These are phyloP conservation scores for Kuraishia cidri DNA, from an alignment of 805 yeast genomes.

Conservation along the genomic window DNA sequence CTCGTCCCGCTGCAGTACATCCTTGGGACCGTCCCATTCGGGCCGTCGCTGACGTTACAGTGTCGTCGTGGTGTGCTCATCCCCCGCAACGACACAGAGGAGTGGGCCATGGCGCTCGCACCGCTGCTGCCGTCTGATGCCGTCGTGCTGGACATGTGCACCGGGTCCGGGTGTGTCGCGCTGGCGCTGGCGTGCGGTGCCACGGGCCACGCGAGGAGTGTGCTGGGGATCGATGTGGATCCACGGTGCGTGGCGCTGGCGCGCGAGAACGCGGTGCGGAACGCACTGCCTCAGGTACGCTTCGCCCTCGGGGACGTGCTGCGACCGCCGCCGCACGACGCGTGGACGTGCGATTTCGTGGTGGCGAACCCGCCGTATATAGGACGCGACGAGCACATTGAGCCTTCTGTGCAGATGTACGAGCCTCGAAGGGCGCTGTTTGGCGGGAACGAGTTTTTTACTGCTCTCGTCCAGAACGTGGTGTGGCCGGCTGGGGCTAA, in stretches of 20 bases:
- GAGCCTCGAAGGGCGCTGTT: conserved; percentile 80
- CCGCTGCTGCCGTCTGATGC: conserved; percentile 3
- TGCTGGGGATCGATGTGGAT: conserved; percentile 49
- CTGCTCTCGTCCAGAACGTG: conserved; percentile 39
- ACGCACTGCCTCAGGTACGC: too few relatives aligned
- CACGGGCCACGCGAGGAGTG: too few relatives aligned
- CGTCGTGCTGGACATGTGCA: conserved; percentile 54
- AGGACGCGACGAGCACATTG: conserved; percentile 41
- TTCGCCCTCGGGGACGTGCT: background rate
- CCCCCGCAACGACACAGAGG: conserved; percentile 95
- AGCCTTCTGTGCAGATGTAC: conserved; percentile 53
- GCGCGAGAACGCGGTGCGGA: conserved; percentile 35
- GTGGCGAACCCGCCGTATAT: conserved; percentile 93
- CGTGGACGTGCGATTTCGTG: conserved; percentile 47
- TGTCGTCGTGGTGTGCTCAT: conserved; percentile 67
- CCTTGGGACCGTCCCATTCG: conserved; percentile 83
- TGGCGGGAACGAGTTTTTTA: conserved; percentile 69
- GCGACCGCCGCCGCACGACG: too few relatives aligned
- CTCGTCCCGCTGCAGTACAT: conserved; percentile 78
- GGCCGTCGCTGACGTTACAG: conserved; percentile 40
- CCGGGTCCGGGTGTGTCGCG: conserved; percentile 88
- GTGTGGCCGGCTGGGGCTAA: conserved; percentile 29
- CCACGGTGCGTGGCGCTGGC: conserved; percentile 43
- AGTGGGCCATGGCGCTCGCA: conserved; percentile 55
- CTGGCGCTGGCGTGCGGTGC: conserved; percentile 25